Conservation (phyloP, 495 filamentous ascomycete genomes). For the Neurospora hispaniola region DNA sequence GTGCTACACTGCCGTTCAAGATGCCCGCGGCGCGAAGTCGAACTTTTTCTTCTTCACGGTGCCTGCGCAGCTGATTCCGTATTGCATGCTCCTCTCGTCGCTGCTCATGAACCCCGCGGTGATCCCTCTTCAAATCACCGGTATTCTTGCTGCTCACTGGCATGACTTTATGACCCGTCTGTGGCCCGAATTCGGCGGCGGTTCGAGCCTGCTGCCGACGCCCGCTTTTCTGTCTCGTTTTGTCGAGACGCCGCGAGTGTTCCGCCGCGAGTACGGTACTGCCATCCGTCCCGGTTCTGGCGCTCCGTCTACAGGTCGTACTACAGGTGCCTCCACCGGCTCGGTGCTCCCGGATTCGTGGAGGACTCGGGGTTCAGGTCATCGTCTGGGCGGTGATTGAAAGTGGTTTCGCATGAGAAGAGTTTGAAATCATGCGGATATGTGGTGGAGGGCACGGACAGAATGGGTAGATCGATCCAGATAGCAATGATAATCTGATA, state of each 20-base stretch:
- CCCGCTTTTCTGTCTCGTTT: slow-evolving; percentile 54
- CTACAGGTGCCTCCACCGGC: slow-evolving; percentile 23
- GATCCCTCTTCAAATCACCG: slow-evolving; percentile 44
- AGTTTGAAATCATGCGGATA: slow-evolving; percentile 1
- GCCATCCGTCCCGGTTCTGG: slow-evolving; percentile 30
- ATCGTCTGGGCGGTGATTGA: slow-evolving; percentile 49
- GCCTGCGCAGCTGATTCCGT: slow-evolving; percentile 63
- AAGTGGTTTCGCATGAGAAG: background rate
- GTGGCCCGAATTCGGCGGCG: slow-evolving; percentile 75
- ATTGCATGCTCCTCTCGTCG: slow-evolving; percentile 59
- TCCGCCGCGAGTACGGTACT: slow-evolving; percentile 48
- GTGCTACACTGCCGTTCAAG: slow-evolving; percentile 71
- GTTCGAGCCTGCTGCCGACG: slow-evolving; percentile 57
- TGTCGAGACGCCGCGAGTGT: slow-evolving; percentile 39
- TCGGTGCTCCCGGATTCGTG: slow-evolving; percentile 47
- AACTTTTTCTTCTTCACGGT: slow-evolving; percentile 70
- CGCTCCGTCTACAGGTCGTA: slow-evolving; percentile 23
- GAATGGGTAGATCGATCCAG: background rate
- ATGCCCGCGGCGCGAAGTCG: slow-evolving; percentile 60
- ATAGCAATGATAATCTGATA: background rate
- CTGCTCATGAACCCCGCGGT: slow-evolving; percentile 45
- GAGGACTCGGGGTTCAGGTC: slow-evolving; percentile 55
- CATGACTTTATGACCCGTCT: slow-evolving; percentile 77
- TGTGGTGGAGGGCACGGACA: background rate
- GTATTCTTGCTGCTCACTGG: slow-evolving; percentile 71